Conservation (phyloP, 2,329 filamentous ascomycete genomes). For the Aureobasidium vineae region DNA sequence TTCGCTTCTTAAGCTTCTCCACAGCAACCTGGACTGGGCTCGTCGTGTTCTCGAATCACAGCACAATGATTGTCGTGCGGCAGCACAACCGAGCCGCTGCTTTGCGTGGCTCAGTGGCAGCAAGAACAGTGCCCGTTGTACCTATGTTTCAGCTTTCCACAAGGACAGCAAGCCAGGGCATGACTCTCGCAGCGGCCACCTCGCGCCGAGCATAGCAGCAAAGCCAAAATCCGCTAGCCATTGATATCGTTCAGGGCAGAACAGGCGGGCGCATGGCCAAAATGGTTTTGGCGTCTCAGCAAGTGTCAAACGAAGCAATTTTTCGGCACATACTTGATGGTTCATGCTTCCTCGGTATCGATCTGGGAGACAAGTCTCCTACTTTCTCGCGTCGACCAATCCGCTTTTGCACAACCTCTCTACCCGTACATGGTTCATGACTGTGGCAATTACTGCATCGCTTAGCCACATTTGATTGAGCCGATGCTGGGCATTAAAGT, state of each 20-base stretch:
- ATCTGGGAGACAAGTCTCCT: not conserved
- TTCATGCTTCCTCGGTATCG: slow-evolving; percentile 15
- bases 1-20: slow-evolving; percentile 21
- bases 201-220: slow-evolving; percentile 19
- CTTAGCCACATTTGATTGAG: not conserved
- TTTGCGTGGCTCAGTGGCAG: slow-evolving; percentile 9
- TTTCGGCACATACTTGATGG: slow-evolving; percentile 4
- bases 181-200: slow-evolving; percentile 6
- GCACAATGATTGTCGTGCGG: not conserved
- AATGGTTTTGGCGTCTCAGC: not conserved
- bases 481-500: not conserved
- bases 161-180: slow-evolving; percentile 2
- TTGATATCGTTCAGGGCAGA: not conserved
- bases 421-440: not conserved
- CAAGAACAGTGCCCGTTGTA: not conserved
- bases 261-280: not conserved
- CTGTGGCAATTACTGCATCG: slow-evolving; percentile 13
- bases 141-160: slow-evolving; percentile 7
- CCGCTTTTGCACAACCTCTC: not conserved
- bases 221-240: slow-evolving; percentile 5
- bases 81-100: slow-evolving; percentile 22
- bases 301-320: not conserved
- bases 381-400: slow-evolving; percentile 8
- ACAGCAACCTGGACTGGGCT: slow-evolving; percentile 17
- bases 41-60: slow-evolving; percentile 23